phyloP scores from a whole-genome alignment of 345 rosid species.

The Viola odorata region DNA sequence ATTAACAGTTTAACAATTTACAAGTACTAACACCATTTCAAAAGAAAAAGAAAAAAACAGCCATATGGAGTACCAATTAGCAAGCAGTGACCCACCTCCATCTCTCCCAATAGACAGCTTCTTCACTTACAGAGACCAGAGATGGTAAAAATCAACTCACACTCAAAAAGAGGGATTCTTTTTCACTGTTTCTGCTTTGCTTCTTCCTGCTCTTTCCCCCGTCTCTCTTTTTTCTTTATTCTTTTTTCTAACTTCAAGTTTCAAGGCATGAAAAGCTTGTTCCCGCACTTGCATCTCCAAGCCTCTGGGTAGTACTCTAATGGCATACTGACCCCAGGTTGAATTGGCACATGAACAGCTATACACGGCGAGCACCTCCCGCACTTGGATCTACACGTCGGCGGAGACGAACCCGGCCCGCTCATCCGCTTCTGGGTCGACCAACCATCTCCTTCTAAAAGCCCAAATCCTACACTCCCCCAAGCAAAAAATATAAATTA shows the following conservation, averaged over 20 bases:
- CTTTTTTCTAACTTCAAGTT: neutral
- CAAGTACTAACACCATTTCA: too few relatives aligned
- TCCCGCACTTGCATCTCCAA: constrained; percentile 95
- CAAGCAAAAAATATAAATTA: constrained; percentile 1
- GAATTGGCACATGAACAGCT: constrained; percentile 86
- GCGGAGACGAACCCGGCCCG: constrained; percentile 77
- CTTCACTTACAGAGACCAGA: neutral
- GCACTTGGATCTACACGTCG: constrained; percentile 85
- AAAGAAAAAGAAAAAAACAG: too few relatives aligned
- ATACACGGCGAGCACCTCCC: constrained; percentile 73
- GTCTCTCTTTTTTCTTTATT: neutral
- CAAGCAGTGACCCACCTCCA: constrained; percentile 15
- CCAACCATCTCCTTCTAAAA: neutral
- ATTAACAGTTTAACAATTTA: neutral
- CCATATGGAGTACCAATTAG: neutral
- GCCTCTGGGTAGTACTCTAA: constrained; percentile 96
- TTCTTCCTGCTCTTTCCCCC: neutral
- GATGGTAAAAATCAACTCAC: neutral
- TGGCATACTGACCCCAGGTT: constrained; percentile 61
- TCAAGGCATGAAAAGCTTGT: constrained; percentile 75
- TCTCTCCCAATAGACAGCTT: constrained; percentile 4
- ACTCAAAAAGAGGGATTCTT: neutral
- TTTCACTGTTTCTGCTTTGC: neutral
- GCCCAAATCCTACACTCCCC: constrained; percentile 24
- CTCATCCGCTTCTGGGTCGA: constrained; percentile 34